Evolutionary conservation across 345 rosid genomes (phyloP).

Genomic region (Salix koriyanagi): DNA sequence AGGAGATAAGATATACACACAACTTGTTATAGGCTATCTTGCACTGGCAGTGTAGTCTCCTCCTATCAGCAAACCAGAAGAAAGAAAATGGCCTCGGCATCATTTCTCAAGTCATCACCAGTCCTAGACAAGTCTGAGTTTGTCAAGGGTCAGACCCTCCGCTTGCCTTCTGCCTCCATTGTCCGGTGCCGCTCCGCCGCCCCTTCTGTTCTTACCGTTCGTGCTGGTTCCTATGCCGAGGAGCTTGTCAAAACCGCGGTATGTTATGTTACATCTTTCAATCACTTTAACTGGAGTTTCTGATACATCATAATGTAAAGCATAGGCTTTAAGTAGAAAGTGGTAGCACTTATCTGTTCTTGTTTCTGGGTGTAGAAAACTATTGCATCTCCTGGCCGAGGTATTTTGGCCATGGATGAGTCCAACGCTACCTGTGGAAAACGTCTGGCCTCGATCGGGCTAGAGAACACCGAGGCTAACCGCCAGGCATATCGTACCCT

Average conservation of each 20-base stretch:
- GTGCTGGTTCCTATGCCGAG: conserved; percentile 80
- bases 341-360: not conserved
- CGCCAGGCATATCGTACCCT: conserved; percentile 95
- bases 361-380: conserved; percentile 56
- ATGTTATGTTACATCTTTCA: conserved; percentile 20
- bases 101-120: conserved; percentile 78
- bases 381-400: conserved; percentile 91
- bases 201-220: conserved; percentile 48
- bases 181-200: conserved; percentile 44
- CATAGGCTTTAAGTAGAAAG: not conserved
- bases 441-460: conserved; percentile 86
- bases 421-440: conserved; percentile 97
- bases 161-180: conserved; percentile 47
- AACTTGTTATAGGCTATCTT: not conserved
- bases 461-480: conserved; percentile 95
- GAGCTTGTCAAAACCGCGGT: conserved; percentile 97
- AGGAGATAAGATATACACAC: conserved; percentile 40
- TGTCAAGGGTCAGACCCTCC: conserved; percentile 68
- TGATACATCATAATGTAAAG: not conserved
- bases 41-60: conserved; percentile 17
- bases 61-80: not conserved
- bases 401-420: conserved; percentile 98
- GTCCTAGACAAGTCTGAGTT: conserved; percentile 80
- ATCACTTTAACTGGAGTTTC: not conserved
- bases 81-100: conserved; percentile 74